Conservation (phyloP, 108 stramenopile genomes). For the Heterococcus sp. region DNA sequence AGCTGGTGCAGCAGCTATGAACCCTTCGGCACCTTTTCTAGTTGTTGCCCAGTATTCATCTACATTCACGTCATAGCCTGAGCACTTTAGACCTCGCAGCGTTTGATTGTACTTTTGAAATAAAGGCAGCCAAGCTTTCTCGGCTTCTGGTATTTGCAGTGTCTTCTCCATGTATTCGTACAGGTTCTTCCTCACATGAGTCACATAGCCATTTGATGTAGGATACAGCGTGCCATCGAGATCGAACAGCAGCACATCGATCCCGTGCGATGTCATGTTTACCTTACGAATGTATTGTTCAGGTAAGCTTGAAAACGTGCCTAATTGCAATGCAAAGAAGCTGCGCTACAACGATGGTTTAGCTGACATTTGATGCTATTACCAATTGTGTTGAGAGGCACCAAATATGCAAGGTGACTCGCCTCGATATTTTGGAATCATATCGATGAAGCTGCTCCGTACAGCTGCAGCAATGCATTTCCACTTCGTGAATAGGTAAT, state of each 20-base stretch:
- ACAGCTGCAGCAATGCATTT: no score
- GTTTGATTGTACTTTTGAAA: slow-evolving; percentile 47
- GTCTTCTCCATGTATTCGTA: slow-evolving; percentile 29
- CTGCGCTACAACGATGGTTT: background rate
- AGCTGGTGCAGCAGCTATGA: slow-evolving; percentile 13
- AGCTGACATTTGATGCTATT: background rate
- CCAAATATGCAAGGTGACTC: background rate
- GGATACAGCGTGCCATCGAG: slow-evolving; percentile 48
- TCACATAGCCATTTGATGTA: slow-evolving; percentile 24
- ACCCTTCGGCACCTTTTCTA: slow-evolving; percentile 6
- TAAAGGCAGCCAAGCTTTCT: slow-evolving; percentile 33
- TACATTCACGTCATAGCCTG: background rate
- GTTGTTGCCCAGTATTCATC: background rate
- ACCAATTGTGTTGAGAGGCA: no score
- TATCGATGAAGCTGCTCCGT: no score
- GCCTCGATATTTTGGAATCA: background rate
- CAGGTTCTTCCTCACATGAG: slow-evolving; percentile 31
- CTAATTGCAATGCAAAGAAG: background rate
- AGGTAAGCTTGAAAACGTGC: background rate
- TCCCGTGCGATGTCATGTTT: background rate
- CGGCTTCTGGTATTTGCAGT: slow-evolving; percentile 17
- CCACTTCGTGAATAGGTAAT: no score
- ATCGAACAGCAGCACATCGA: slow-evolving; percentile 27
- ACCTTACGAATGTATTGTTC: background rate
- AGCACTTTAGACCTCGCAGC: background rate